Evolutionary conservation across 345 rosid species (phyloP).

Genomic region (Salix koriyanagi): DNA sequence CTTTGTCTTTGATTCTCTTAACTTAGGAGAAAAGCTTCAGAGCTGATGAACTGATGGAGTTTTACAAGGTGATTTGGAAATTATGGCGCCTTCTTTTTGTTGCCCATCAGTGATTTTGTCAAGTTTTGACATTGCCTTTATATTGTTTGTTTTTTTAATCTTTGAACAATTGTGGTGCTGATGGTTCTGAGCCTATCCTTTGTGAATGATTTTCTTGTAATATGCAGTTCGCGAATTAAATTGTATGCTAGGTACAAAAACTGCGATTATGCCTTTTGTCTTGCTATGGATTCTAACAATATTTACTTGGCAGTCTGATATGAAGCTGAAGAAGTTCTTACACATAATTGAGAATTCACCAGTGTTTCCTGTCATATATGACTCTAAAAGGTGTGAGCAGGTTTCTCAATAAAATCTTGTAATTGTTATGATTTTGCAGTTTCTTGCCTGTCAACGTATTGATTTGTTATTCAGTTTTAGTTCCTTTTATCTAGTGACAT

Average conservation of each 20-base stretch:
- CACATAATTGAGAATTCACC: slow-evolving; percentile 86
- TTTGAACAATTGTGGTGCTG: slow-evolving; percentile 1
- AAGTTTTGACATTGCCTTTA: not conserved
- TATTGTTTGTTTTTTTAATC: not conserved
- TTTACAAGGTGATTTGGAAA: slow-evolving; percentile 53
- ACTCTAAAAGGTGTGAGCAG: slow-evolving; percentile 52
- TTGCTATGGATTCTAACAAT: slow-evolving; percentile 5
- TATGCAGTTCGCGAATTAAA: not conserved
- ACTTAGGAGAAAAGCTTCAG: slow-evolving; percentile 57
- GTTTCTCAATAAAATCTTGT: slow-evolving; percentile 9
- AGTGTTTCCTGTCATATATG: slow-evolving; percentile 77
- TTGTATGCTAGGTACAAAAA: not conserved
- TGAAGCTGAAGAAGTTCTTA: slow-evolving; percentile 85
- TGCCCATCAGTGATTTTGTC: not conserved
- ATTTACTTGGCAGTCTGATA: slow-evolving; percentile 56
- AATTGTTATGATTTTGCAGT: not conserved
- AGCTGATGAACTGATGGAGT: slow-evolving; percentile 75
- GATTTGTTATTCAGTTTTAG: not conserved
- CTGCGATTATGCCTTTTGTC: not conserved
- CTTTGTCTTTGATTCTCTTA: slow-evolving; percentile 12
- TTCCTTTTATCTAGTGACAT: not conserved
- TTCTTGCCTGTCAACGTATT: not conserved
- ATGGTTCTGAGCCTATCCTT: slow-evolving; percentile 1
- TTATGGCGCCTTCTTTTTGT: not conserved
- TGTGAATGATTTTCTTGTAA: not conserved